Conservation (phyloP, 169 alveolate genomes). For the Haemoproteus tartakovskyi region DNA sequence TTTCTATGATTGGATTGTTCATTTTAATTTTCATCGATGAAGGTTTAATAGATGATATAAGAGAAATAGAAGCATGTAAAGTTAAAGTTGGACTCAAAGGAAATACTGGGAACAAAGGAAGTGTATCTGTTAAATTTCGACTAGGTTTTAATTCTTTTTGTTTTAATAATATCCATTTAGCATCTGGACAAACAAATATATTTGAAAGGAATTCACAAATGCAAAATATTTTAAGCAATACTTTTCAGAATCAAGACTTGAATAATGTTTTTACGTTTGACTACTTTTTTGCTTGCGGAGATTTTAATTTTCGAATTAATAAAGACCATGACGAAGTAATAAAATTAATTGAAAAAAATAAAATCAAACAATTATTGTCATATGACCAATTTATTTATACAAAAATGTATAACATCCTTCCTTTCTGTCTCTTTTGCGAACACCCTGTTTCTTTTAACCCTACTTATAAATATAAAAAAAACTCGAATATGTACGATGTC, state of each 20-base stretch:
- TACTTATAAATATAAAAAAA: slow-evolving; percentile 53
- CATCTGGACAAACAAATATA: slow-evolving; percentile 80
- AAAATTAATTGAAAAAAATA: slow-evolving; percentile 21
- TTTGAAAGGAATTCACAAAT: slow-evolving; percentile 79
- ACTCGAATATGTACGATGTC: slow-evolving; percentile 56
- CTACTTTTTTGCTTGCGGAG: slow-evolving; percentile 69
- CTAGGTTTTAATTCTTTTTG: slow-evolving; percentile 73
- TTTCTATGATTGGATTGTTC: slow-evolving; percentile 83
- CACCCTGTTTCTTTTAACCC: slow-evolving; percentile 53
- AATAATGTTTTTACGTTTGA: slow-evolving; percentile 67
- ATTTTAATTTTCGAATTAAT: slow-evolving; percentile 58
- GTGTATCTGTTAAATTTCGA: slow-evolving; percentile 76
- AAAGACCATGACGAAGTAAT: slow-evolving; percentile 54
- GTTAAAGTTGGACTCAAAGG: slow-evolving; percentile 87
- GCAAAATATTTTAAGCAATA: slow-evolving; percentile 69
- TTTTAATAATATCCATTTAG: slow-evolving; percentile 84
- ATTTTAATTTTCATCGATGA: slow-evolving; percentile 79
- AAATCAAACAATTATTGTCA: slow-evolving; percentile 8
- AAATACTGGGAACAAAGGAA: slow-evolving; percentile 89
- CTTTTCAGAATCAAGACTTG: slow-evolving; percentile 72
- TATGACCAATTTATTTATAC: slow-evolving; percentile 60
- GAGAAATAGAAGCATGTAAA: slow-evolving; percentile 73
- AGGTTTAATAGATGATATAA: slow-evolving; percentile 68
- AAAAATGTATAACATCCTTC: slow-evolving; percentile 43
- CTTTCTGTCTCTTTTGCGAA: slow-evolving; percentile 49